Base-by-base conservation (phyloP, 192 early-diverging fungal genomes). In the Dimargaris cristalligena region DNA sequence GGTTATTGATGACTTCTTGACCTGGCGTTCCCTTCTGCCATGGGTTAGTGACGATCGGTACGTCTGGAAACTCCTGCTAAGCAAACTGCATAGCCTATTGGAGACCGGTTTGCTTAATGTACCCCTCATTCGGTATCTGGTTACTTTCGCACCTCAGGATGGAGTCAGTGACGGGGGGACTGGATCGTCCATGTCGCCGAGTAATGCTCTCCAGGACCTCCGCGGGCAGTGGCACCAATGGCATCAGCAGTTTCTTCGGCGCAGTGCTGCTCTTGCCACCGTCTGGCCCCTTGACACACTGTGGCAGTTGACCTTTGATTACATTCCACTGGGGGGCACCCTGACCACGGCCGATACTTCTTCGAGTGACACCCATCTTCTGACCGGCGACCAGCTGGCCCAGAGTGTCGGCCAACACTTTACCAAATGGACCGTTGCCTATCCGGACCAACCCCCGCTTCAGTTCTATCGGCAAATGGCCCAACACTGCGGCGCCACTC, bases 141-240 rank as follows among this genome's bases (percentile, higher is more conserved):
- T 57, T 0, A 38, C 55, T 10, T 54, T 30, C 18, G 52, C 33
- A 29, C 20, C 29, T 31, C 28, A 35, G 13, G 32, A n/a, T 35
- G 35, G 20, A 11, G 10, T 35, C 20, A 35, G 38, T 16, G 38
- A 41, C 38, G 8, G 16, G 38, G 38, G 8, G n/a, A n/a, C n/a
- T n/a, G n/a, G n/a, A n/a, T n/a, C 23, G 33, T 20, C 32, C 9
- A 18, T 11, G 28, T 31, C 20, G 4, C n/a, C 10, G 4, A 28
- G 29, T 20, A 29, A 18, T 34, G 22, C 22, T 16, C 33, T 57
- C 34, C 34, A 34, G 10, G 55, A 34, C 13, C 3, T 57, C 10
- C 55, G 55, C 35, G 33, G 26, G 4, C 55, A 57, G 33, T 57
- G 55, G 55, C 30, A 26, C 2, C 55, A 35, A n/a, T 57, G 55